A percentile compares a stretch with the other conserved stretches of the same genome.
These are phyloP conservation scores for Mycena citricolor DNA, from an alignment of 1,284 basidiomycete species.

Conservation along the genomic window DNA sequence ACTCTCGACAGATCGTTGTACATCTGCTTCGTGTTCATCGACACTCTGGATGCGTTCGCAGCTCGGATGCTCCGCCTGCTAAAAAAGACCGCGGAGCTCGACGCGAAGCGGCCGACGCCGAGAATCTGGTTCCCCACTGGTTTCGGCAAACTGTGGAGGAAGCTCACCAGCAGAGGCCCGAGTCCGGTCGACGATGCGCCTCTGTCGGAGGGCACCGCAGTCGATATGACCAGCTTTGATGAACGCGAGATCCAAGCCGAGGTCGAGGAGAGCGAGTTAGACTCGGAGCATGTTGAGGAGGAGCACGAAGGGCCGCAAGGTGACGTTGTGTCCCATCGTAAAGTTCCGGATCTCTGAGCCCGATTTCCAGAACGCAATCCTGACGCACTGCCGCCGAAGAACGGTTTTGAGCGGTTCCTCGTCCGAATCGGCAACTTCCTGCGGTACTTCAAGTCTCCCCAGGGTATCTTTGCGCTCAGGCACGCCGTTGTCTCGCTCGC, in stretches of 20 bases:
- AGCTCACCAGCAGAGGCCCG: slow-evolving; percentile 25
- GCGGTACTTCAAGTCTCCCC: slow-evolving; percentile 7
- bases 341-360: background rate
- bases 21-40: slow-evolving; percentile 41
- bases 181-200: background rate
- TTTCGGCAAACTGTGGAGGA: too few species aligned
- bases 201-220: slow-evolving; percentile 35
- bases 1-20: slow-evolving; percentile 38
- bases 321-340: background rate
- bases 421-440: slow-evolving; percentile 8
- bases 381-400: slow-evolving; percentile 13
- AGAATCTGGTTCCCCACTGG: too few species aligned
- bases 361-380: slow-evolving; percentile 11
- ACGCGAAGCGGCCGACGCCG: too few species aligned
- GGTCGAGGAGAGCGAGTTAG: too few species aligned
- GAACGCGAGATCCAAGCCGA: background rate
- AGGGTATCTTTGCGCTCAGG: slow-evolving; percentile 32
- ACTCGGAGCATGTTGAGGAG: slow-evolving; percentile 8
- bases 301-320: slow-evolving; percentile 5
- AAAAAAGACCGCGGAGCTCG: too few species aligned
- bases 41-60: slow-evolving; percentile 37
- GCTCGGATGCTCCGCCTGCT: too few species aligned
- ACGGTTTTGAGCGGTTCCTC: slow-evolving; percentile 6
- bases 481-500: slow-evolving; percentile 38
- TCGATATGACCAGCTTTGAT: slow-evolving; percentile 35